phyloP scores from a whole-genome alignment of 2,329 filamentous ascomycete genomes.

The Penicillium sp. region DNA sequence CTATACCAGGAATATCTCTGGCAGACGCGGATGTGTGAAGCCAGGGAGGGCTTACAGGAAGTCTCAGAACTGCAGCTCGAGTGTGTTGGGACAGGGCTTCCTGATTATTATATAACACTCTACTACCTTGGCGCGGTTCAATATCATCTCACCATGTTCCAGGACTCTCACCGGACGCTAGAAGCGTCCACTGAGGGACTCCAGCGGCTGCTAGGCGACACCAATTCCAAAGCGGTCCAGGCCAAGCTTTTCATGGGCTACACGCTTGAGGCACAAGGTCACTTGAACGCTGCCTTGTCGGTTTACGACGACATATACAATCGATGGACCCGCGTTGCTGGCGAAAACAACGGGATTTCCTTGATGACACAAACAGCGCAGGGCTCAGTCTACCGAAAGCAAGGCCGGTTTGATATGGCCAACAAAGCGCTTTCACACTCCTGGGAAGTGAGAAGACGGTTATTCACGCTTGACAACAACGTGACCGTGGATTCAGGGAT shows the following conservation, averaged over 20 bases:
- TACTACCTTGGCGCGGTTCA: background rate
- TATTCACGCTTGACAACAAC: slow-evolving; percentile 5
- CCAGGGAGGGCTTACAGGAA: background rate
- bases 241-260: slow-evolving; percentile 4
- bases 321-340: background rate
- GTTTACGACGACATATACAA: slow-evolving; percentile 1
- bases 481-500: slow-evolving; percentile 6
- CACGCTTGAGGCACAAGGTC: background rate
- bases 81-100: background rate
- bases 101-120: background rate
- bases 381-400: background rate
- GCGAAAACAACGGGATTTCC: background rate
- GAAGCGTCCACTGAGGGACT: background rate
- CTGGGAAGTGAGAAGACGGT: background rate
- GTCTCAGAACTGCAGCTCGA: background rate
- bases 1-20: slow-evolving; percentile 3
- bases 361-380: background rate
- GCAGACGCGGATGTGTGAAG: slow-evolving; percentile 1
- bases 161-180: background rate
- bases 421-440: background rate
- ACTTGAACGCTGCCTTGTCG: background rate
- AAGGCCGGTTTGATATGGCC: background rate
- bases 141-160: slow-evolving; percentile 2
- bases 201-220: background rate
- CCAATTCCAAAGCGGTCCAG: background rate